These are phyloP conservation scores for Picochlorum costavermella DNA, from an alignment of 139 green algal species.

Conservation along the genomic window DNA sequence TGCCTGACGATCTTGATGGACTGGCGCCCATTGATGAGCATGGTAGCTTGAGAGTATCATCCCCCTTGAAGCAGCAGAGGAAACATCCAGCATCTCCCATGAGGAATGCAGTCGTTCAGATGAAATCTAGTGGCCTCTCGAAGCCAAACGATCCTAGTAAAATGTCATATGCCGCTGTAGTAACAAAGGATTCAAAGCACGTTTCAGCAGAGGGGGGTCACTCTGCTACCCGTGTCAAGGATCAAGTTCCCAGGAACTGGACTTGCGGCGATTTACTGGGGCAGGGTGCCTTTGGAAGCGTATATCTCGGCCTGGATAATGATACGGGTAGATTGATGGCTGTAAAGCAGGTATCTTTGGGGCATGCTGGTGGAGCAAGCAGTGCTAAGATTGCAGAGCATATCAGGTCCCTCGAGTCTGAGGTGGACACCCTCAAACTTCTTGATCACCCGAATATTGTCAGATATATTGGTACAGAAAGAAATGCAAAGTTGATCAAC, in stretches of 20 bases:
- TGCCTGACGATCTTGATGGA: not conserved
- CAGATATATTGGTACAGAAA: conserved; percentile 83
- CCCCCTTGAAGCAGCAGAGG: not conserved
- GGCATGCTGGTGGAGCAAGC: not conserved
- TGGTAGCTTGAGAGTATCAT: conserved; percentile 10
- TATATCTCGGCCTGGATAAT: conserved; percentile 86
- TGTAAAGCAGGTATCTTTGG: conserved; percentile 80
- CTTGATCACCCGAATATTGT: conserved; percentile 91
- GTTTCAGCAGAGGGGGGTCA: not conserved
- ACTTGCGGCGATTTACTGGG: conserved; percentile 80
- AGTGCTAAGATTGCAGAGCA: conserved; percentile 35
- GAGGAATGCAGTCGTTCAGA: not conserved
- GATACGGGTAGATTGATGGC: conserved; percentile 86
- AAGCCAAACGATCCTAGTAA: too few relatives aligned
- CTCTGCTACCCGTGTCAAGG: not conserved
- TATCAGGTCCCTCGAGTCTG: conserved; percentile 65
- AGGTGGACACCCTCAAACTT: conserved; percentile 71
- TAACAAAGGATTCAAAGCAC: not conserved
- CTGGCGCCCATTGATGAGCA: conserved; percentile 27
- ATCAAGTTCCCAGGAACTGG: conserved; percentile 54
- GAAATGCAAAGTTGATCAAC: conserved; percentile 63
- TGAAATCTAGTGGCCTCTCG: not conserved
- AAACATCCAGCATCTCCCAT: conserved; percentile 1
- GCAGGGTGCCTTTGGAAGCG: conserved; percentile 81
- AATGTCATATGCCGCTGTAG: too few relatives aligned